Conservation (phyloP, 1,139 yeast genomes). For the Suhomyces yuchorum region DNA sequence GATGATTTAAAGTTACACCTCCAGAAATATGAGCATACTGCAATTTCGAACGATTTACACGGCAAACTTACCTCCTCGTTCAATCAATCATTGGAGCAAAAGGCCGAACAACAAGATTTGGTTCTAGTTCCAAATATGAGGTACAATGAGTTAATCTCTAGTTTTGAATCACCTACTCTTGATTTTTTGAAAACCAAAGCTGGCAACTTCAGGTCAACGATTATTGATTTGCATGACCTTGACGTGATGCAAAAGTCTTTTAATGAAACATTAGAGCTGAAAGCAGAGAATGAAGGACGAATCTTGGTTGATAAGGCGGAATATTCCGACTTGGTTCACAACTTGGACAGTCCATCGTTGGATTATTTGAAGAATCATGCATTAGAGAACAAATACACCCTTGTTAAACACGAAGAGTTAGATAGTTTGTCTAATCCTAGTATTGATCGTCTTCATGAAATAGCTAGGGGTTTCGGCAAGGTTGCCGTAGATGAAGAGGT, state of each 20-base stretch:
- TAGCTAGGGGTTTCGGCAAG: slow-evolving; percentile 17
- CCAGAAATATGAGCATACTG: slow-evolving; percentile 15
- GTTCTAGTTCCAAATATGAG: slow-evolving; percentile 17
- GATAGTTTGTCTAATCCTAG: slow-evolving; percentile 18
- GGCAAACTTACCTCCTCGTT: slow-evolving; percentile 7
- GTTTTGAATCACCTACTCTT: slow-evolving; percentile 9
- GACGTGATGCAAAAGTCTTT: slow-evolving; percentile 14
- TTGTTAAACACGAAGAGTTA: slow-evolving; percentile 21
- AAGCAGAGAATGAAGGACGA: slow-evolving; percentile 14
- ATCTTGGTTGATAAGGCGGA: slow-evolving; percentile 5
- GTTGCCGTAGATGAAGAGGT: slow-evolving; percentile 19
- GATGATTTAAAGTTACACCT: slow-evolving; percentile 5
- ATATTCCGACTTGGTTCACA: background rate
- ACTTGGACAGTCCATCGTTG: slow-evolving; percentile 12
- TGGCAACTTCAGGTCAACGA: slow-evolving; percentile 12
- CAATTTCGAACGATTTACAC: slow-evolving; percentile 19
- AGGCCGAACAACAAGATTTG: slow-evolving; percentile 18
- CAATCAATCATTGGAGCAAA: slow-evolving; percentile 16
- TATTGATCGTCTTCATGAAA: slow-evolving; percentile 13
- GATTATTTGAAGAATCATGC: slow-evolving; percentile 17
- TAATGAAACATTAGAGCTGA: slow-evolving; percentile 23
- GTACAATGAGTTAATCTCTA: slow-evolving; percentile 11
- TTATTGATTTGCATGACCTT: slow-evolving; percentile 7
- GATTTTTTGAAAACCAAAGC: slow-evolving; percentile 26
- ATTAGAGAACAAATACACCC: slow-evolving; percentile 13